Evolutionary conservation across 257 asterid genomes (phyloP).

Genomic region (Solanum neorickii): DNA sequence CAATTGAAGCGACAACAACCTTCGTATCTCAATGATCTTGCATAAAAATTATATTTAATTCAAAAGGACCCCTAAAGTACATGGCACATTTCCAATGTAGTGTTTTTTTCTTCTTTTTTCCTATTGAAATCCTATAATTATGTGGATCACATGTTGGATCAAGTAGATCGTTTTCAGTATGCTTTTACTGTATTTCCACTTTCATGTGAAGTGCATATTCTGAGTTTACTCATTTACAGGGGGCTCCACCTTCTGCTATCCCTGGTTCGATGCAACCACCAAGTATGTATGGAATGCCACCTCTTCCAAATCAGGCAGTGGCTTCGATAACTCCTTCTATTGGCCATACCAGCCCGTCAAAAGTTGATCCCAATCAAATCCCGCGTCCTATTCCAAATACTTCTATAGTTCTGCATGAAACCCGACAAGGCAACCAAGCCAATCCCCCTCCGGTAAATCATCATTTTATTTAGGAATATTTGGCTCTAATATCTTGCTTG

Average conservation of each 20-base stretch:
- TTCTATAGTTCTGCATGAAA: constrained; percentile 65
- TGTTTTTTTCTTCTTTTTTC: neutral
- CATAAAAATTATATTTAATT: neutral
- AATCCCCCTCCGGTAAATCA: constrained; percentile 89
- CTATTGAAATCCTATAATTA: neutral
- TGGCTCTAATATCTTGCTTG: neutral
- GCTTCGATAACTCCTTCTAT: constrained; percentile 29
- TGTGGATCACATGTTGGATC: neutral
- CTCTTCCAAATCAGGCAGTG: constrained; percentile 70
- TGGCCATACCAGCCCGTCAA: constrained; percentile 60
- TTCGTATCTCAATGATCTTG: neutral
- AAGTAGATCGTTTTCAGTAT: neutral
- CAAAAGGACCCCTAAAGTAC: neutral
- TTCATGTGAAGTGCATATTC: constrained; percentile 5
- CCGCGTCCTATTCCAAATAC: constrained; percentile 78
- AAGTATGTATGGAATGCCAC: constrained; percentile 77
- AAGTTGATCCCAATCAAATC: constrained; percentile 94
- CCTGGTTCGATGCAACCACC: constrained; percentile 65
- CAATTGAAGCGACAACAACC: neutral
- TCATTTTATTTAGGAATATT: neutral
- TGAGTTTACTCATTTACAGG: constrained; percentile 34
- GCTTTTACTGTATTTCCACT: neutral
- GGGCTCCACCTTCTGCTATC: constrained; percentile 52
- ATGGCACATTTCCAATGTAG: neutral
- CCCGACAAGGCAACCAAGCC: constrained; percentile 97